phyloP scores from a whole-genome alignment of 371 early-diverging fungal species.

The Actinomortierella wolfii region DNA sequence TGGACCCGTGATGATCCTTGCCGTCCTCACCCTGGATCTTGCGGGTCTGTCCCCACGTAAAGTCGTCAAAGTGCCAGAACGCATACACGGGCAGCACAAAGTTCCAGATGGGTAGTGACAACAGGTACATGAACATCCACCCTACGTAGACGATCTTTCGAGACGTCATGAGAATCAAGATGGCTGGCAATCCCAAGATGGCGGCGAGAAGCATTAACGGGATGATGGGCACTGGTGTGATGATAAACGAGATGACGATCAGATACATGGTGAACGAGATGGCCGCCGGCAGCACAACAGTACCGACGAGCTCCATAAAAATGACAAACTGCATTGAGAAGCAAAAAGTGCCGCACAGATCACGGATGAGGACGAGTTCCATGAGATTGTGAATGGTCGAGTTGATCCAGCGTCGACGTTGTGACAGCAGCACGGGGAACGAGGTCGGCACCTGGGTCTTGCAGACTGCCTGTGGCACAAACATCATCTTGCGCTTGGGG shows the following conservation, averaged over 20 bases:
- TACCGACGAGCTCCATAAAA: constrained; percentile 95
- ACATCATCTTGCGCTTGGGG: constrained; percentile 92
- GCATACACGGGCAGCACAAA: constrained; percentile 96
- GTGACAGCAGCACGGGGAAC: constrained; percentile 91
- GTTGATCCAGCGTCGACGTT: constrained; percentile 99
- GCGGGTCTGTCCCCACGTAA: constrained; percentile 98
- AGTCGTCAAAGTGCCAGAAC: constrained; percentile 99
- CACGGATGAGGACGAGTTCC: constrained; percentile 88
- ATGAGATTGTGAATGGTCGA: constrained; percentile 97
- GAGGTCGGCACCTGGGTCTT: constrained; percentile 92
- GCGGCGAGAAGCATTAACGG: constrained; percentile 77
- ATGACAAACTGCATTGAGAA: constrained; percentile 99
- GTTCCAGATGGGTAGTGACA: constrained; percentile 95
- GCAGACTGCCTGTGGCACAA: constrained; percentile 94
- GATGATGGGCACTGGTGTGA: constrained; percentile 62
- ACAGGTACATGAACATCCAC: constrained; percentile 95
- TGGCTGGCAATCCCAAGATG: constrained; percentile 88
- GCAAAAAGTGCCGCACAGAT: constrained; percentile 97
- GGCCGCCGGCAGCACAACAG: constrained; percentile 95
- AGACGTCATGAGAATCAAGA: constrained; percentile 87
- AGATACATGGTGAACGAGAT: constrained; percentile 65
- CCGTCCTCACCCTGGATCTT: constrained; percentile 76
- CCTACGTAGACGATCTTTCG: constrained; percentile 87
- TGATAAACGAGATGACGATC: constrained; percentile 54
- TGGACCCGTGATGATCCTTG: constrained; percentile 51